These are phyloP conservation scores for Calocera viscosa DNA, from an alignment of 768 basidiomycete genomes.

Conservation along the genomic window DNA sequence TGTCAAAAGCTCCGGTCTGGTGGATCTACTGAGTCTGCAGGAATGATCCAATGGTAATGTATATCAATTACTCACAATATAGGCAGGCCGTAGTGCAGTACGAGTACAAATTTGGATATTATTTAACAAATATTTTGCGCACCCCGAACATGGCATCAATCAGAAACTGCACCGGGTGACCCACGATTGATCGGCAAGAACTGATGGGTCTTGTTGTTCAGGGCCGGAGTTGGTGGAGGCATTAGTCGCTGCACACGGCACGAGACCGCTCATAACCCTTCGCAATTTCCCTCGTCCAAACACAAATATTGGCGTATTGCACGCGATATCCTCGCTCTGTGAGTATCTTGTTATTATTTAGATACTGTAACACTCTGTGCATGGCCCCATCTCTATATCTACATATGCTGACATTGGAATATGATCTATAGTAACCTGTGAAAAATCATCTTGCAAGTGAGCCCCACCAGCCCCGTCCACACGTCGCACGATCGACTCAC, in stretches of 20 bases:
- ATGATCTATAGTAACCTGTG: neutral
- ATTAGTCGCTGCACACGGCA: neutral
- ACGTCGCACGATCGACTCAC: neutral
- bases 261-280: neutral
- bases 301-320: neutral
- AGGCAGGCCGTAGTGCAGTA: too few relatives aligned
- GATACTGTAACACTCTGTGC: neutral
- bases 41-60: too few relatives aligned
- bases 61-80: too few relatives aligned
- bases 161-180: neutral
- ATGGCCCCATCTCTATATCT: neutral
- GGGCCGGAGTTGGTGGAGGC: conserved; percentile 4
- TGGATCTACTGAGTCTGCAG: too few relatives aligned
- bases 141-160: too few relatives aligned
- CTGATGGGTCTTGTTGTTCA: neutral
- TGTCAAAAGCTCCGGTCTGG: too few relatives aligned
- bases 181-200: neutral
- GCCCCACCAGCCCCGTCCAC: neutral
- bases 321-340: conserved; percentile 2
- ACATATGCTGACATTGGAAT: neutral
- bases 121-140: too few relatives aligned
- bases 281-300: conserved; percentile 8
- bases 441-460: conserved; percentile 5
- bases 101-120: too few relatives aligned
- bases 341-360: neutral